Base-by-base conservation (phyloP, 306 rosid genomes). In the Hippophae gyantsensis region DNA sequence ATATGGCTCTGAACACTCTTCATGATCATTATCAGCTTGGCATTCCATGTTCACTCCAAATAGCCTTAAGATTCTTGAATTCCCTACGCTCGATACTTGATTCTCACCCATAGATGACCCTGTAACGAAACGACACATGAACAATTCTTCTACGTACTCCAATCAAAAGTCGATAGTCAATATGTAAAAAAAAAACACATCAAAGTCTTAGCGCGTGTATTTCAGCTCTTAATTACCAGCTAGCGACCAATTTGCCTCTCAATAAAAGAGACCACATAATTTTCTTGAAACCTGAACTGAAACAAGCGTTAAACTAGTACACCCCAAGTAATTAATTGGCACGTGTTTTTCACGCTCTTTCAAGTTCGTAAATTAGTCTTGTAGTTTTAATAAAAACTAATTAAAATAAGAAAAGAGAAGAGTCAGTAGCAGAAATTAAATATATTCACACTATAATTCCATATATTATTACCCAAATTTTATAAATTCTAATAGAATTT, bases 31-130 rank as follows among this genome's bases (percentile, higher is more conserved):
- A 32, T 73, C 73, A 6, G 83, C 38, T 70, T 93, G 90, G 77
- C 86, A 93, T 74, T 88, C 95, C 86, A 93, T 67, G 84, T 88
- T 76, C 60, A 93, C 99, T 9, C 99, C 99, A 48, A 93, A 93
- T 10, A 93, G 71, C 85, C 99, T 81, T 69, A 93, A 81, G 54
- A 77, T 81, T 73, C 66, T 93, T 3, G 96, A 84, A 76, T 62
- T 89, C 40, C 82, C 84, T 26, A 67, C 46, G 71, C 69, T 59
- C 64, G 78, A 64, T 78, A 72, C 78, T 78, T 73, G 84, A 42
- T 23, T 80, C 66, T 68, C 58, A 12, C 41, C 74, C 42, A 43
- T 61, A 42, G 71, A 65, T 42, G 76, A 64, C 64, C 72, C 90
- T 77, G 63, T 57, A 11, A 66, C 63, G 62, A 52, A 12, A 49